phyloP scores from a whole-genome alignment of 2,329 filamentous ascomycete species.

The Curvularia eragrostidis region DNA sequence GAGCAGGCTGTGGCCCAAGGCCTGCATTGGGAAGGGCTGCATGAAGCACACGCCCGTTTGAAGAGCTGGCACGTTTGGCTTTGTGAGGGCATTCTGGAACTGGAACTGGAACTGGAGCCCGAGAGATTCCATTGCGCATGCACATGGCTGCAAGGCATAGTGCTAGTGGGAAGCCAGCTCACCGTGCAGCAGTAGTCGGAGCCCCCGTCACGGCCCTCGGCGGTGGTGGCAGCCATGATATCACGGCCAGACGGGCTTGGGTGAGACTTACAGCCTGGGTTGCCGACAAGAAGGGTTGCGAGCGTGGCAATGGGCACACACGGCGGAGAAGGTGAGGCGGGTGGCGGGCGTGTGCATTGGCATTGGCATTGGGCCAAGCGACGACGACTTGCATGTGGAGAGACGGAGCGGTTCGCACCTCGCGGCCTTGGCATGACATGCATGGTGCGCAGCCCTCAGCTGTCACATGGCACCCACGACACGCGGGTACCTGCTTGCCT shows the following conservation, averaged over 20 bases:
- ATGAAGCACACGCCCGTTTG: conserved; percentile 9
- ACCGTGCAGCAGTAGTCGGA: conserved; percentile 22
- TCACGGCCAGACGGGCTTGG: conserved; percentile 4
- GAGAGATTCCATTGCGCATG: conserved; percentile 13
- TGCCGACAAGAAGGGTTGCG: too few species aligned
- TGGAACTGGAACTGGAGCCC: conserved; percentile 11
- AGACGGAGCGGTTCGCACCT: conserved; percentile 21
- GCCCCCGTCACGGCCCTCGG: conserved; percentile 11
- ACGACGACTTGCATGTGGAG: conserved; percentile 5
- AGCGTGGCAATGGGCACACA: neutral
- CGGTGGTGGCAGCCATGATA: conserved; percentile 7
- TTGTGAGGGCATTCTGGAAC: conserved; percentile 10
- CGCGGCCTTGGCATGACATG: conserved; percentile 23
- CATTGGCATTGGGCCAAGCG: neutral
- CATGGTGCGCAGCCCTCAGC: conserved; percentile 7
- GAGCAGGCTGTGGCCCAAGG: conserved; percentile 1
- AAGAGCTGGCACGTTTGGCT: conserved; percentile 6
- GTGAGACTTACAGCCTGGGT: neutral
- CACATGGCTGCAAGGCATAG: conserved; percentile 17
- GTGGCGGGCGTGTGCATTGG: neutral
- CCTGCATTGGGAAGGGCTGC: conserved; percentile 6
- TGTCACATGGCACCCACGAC: conserved; percentile 24
- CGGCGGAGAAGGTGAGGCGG: conserved; percentile 7
- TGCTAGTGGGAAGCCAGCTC: conserved; percentile 23
- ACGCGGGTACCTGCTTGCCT: conserved; percentile 29